A percentile compares a stretch with the other conserved stretches of the same genome.
Evolutionary conservation across 2,329 filamentous ascomycete species (phyloP).

Genomic region (Apiospora marii): DNA sequence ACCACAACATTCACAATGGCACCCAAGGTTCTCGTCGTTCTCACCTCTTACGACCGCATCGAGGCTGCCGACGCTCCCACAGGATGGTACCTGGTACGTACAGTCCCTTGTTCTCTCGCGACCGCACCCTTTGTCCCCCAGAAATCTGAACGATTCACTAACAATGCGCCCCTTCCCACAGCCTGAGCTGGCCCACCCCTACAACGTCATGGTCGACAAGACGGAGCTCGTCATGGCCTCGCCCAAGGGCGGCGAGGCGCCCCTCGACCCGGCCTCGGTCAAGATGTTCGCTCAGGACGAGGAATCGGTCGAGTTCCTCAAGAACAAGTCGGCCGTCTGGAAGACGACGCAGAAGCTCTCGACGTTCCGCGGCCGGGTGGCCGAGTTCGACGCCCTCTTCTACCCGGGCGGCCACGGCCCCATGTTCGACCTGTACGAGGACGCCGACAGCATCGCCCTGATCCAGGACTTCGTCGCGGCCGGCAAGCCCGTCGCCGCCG

Average conservation of each 20-base stretch:
- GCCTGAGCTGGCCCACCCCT: constrained; percentile 72
- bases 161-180: constrained; percentile 36
- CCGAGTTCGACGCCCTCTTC: constrained; percentile 69
- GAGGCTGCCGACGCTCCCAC: constrained; percentile 61
- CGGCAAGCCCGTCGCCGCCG: constrained; percentile 69
- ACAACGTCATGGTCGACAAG: constrained; percentile 60
- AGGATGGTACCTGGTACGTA: constrained; percentile 73
- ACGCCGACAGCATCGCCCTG: constrained; percentile 64
- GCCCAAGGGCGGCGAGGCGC: constrained; percentile 67
- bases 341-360: constrained; percentile 67
- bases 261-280: constrained; percentile 67
- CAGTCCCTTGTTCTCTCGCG: background rate
- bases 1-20: constrained; percentile 47
- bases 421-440: constrained; percentile 71
- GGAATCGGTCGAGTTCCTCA: constrained; percentile 60
- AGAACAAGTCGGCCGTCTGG: constrained; percentile 66
- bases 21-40: constrained; percentile 73
- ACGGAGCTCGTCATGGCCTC: constrained; percentile 67
- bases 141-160: background rate
- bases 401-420: constrained; percentile 67
- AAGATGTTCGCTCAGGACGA: constrained; percentile 62
- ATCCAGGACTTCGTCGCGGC: constrained; percentile 68
- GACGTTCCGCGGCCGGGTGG: constrained; percentile 61
- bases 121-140: background rate
- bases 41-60: constrained; percentile 68